Base-by-base conservation (phyloP, 1,284 basidiomycete genomes). In the Ceratobasidium sp. region DNA sequence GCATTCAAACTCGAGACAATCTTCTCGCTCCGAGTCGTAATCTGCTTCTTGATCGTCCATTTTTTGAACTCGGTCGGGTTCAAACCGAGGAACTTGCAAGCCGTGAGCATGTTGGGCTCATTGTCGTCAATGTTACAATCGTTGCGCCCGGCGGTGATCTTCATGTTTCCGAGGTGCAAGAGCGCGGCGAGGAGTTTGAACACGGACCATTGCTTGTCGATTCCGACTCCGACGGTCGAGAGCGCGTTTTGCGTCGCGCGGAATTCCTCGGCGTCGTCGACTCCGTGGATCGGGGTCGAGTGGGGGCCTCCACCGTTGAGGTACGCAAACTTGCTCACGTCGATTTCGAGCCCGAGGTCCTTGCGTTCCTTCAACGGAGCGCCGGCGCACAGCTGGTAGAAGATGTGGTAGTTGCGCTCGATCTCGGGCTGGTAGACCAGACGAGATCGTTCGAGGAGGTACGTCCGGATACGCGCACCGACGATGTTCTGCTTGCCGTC, bases 371-470 rank as follows among this genome's bases (percentile, higher is more conserved):
- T 96, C 27, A 92, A 82, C 1, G 96, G 96, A 3, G 94, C 95
- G 64, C 97, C 97, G 1, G 96, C 93, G 75, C 96, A 94, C n/a
- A 99, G 83, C 79, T 99, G 97, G 80, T 99, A 99, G 83, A 99
- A 99, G 76, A 99, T 98, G 80, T 99, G 97, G 79, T 99, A 99
- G 80, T 99, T 99, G 69, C 97, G 89, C 80, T 99, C 97, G 22
- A 92, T 94, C 73, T 93, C 85, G 17, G 97, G 96, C 80, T 99
- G 97, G 79, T 97, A 98, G 68, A 98, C 96, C 73, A 99, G 90
- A 73, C 97, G 90, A 43, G 96, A 98, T 35, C 97, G 92, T 78
- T 99, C 97, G 67, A 99, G 84, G 25, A 99, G 87, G 80, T 99
- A 99, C 52, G 97, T 99, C 72, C 97, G 89, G 76, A 99, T 98